A percentile compares a stretch with the other conserved stretches of the same genome.
Evolutionary conservation across 768 basidiomycete species (phyloP).

Genomic region (Postia placenta): DNA sequence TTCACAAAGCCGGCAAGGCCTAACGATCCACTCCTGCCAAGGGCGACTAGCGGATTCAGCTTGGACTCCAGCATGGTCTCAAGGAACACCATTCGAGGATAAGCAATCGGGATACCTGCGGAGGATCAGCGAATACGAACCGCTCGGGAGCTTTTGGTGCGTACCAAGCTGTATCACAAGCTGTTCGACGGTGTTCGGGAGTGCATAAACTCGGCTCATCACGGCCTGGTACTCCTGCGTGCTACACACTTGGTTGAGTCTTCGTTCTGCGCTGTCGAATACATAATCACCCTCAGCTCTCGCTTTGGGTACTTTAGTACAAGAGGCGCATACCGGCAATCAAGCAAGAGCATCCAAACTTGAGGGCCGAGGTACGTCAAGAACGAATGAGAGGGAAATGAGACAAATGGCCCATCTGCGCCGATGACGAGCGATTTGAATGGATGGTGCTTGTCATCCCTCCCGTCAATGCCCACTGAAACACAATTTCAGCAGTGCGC

Average conservation of each 20-base stretch:
- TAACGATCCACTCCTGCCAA: slow-evolving; percentile 62
- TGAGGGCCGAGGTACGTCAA: slow-evolving; percentile 77
- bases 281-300: no score
- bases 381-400: slow-evolving; percentile 77
- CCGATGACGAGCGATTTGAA: slow-evolving; percentile 74
- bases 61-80: slow-evolving; percentile 74
- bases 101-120: slow-evolving; percentile 78
- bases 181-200: slow-evolving; percentile 73
- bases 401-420: slow-evolving; percentile 68
- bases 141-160: neutral
- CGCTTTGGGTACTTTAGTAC: neutral
- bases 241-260: slow-evolving; percentile 77
- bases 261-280: slow-evolving; percentile 72
- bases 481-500: slow-evolving; percentile 7
- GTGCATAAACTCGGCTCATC: slow-evolving; percentile 51
- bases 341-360: slow-evolving; percentile 66
- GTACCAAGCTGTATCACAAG: slow-evolving; percentile 76
- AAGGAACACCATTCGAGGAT: slow-evolving; percentile 90
- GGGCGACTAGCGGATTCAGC: slow-evolving; percentile 75
- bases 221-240: slow-evolving; percentile 62
- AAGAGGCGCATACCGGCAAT: slow-evolving; percentile 61
- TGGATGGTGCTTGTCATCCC: slow-evolving; percentile 58
- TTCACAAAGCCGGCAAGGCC: slow-evolving; percentile 79
- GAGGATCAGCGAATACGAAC: neutral
- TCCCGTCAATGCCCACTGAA: slow-evolving; percentile 69